Conservation (phyloP, 2,329 filamentous ascomycete genomes). For the Stachybotrys echinatus region DNA sequence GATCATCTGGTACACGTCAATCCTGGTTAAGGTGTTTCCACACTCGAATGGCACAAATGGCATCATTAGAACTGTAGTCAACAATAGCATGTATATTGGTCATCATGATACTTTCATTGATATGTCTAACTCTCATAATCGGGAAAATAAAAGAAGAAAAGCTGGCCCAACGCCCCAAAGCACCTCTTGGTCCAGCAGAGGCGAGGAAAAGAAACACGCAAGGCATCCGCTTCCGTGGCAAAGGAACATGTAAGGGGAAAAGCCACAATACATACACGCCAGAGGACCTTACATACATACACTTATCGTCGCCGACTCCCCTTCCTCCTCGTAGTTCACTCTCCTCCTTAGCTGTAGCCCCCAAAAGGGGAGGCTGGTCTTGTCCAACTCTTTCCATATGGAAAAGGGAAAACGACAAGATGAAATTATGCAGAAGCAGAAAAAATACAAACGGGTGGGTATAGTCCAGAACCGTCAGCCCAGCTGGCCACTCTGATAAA, state of each 20-base stretch:
- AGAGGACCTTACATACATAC: no score
- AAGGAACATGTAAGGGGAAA: no score
- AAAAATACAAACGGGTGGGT: background rate
- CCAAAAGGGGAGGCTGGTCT: no score
- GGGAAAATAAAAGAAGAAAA: no score
- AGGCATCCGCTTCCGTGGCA: background rate
- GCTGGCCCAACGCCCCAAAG: background rate
- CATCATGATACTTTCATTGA: background rate
- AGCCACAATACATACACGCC: no score
- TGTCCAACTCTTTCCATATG: background rate
- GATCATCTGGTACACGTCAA: no score
- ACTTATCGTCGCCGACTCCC: background rate
- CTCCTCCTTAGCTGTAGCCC: no score
- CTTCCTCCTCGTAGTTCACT: background rate
- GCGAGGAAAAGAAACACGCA: background rate
- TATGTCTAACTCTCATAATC: background rate
- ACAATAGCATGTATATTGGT: no score
- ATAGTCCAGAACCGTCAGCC: background rate
- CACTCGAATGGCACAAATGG: no score
- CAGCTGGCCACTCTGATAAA: background rate
- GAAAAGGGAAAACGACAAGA: background rate
- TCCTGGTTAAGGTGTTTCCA: no score
- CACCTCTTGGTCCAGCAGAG: background rate
- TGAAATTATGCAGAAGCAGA: background rate
- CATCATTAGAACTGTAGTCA: no score